Base-by-base conservation (phyloP, 305 asterid genomes). In the Rubia balearica region DNA sequence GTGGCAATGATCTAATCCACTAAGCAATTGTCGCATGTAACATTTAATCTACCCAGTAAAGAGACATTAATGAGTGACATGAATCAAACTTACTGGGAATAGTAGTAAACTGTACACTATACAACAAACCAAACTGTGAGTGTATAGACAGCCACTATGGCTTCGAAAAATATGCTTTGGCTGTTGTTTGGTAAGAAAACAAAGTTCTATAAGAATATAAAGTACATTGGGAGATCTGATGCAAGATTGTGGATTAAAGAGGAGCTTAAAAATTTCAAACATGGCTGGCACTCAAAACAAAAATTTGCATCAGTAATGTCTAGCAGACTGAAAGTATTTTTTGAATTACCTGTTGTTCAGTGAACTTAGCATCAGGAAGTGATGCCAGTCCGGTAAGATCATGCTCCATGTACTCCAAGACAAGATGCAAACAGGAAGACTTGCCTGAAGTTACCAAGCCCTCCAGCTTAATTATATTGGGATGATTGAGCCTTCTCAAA, bases 361-460 rank as follows among this genome's bases (percentile, higher is more conserved):
- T 80, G 79, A 94, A 94, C 81, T 83, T 91, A 78, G 77, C 79
- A 61, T 86, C 96, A 46, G 99, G 97, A 53, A 89, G 81, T 73
- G 99, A 89, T 45, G 93, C 91, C 69, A 94, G 81, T 21, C 99
- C 99, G 16, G 96, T 89, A 77, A 94, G 95, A 74, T 94, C 99
- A 65, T 94, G 99, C 75, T 94, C 98, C 98, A 94, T 91, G 24
- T 94, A 91, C 70, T 94, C 99, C 16, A 94, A 86, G 67, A 94
- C 94, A 5, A 94, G 98, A 78, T 88, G 90, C 71, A 94, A 86
- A 82, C 95, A 86, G 41, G 87, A 73, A 51, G 97, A 94, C 49
- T 90, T 80, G 73, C 84, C 81, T 67, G 99, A 94, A 46, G 99
- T 80, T 48, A 94, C 86, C 85, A 94, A 79, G 79, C 94, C 98